Conservation (phyloP, 2,329 filamentous ascomycete species). For the Fusarium praegraminearum region DNA sequence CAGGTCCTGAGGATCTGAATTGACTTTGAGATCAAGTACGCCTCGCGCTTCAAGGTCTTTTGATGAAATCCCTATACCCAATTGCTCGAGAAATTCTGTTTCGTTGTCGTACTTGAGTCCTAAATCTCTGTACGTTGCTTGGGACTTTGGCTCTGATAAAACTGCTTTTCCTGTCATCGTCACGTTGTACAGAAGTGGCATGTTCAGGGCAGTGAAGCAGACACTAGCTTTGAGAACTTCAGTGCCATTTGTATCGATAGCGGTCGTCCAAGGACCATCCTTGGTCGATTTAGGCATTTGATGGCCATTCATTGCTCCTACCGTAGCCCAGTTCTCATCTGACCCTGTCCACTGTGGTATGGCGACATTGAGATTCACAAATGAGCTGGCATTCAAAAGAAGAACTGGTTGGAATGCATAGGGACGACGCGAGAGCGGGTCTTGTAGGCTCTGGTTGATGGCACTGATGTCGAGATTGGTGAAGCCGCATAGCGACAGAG, state of each 20-base stretch:
- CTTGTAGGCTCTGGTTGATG: rapidly evolving
- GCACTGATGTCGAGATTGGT: not conserved
- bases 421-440: conserved; percentile 6
- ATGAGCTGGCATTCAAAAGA: conserved; percentile 7
- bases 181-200: conserved; percentile 6
- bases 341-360: not conserved
- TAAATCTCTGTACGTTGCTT: not conserved
- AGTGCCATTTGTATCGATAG: rapidly evolving
- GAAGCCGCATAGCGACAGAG: conserved; percentile 6
- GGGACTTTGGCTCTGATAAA: not conserved
- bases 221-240: not conserved
- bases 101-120: not conserved
- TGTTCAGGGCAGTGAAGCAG: not conserved
- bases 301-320: not conserved
- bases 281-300: not conserved
- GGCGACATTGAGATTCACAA: not conserved
- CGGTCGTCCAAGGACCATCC: not conserved
- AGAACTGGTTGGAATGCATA: conserved; percentile 6
- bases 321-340: rapidly evolving
- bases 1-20: not conserved
- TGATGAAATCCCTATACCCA: not conserved
- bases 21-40: not conserved
- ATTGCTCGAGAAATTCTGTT: not conserved
- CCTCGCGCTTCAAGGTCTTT: not conserved
- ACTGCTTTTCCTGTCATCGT: conserved; percentile 14